Evolutionary conservation across 768 basidiomycete species (phyloP), one percentile per base, ranked within the genome.

Genomic region (Suillus americanus): DNA sequence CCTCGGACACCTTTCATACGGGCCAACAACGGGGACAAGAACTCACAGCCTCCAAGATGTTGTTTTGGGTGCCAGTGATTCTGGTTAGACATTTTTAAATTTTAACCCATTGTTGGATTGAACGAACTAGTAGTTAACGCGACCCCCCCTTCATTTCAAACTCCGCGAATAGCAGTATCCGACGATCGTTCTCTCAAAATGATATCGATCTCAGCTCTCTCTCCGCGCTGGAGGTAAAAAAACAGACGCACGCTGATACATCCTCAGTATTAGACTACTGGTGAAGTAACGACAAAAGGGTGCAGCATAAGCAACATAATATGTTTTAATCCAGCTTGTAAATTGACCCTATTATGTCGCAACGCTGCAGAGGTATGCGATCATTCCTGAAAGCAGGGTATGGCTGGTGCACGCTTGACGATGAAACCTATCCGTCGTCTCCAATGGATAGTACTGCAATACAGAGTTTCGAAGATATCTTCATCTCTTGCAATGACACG

Each of bases 371-470:
- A 30, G 28, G 28, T 30, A 30, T 30, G 28, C 3, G 28, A 30
- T 50, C 55, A 56, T 56, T 23, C 13, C 13, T 14, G 35, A 38
- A 57, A 3, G 37, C 23, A 38, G 28, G 56, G 56, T 40, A 37
- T 1, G 8, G 23, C 56, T 18, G 28, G 14, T 12, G n/a, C 46
- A 5, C 28, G 30, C 10, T 20, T 33, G 20, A 53, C 23, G 12
- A 69, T 48, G 45, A 69, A 71, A 3, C 30, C 50, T 41, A 71
- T 63, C 2, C 69, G 69, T 33, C 73, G 71, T 14, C 51, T 66
- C 76, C 76, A 76, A 25, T 77, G 75, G 5, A 62, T 33, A 20
- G 65, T 53, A 10, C 37, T 33, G 4, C 65, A 67, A 48, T 65
- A 46, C 0, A 73, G 23, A 12, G 64, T 60, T 9, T 69, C 61